A percentile compares a stretch with the other conserved stretches of the same genome.
Conservation (phyloP, 179 eudicot species). For the Heliamphora pulchella region DNA sequence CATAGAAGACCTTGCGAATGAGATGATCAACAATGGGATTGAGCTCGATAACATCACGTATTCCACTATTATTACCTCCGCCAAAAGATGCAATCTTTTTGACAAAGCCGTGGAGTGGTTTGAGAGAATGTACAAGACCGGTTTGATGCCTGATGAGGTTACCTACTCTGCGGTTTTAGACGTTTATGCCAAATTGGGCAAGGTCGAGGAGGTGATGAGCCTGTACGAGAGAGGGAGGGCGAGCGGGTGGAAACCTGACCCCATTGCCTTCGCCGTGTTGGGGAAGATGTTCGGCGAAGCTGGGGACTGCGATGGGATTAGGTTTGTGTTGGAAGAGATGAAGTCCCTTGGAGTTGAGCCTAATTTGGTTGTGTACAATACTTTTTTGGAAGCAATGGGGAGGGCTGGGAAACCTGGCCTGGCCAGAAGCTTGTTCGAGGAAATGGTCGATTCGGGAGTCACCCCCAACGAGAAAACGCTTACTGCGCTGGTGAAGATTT, state of each 20-base stretch:
- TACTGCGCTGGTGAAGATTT: constrained; percentile 73
- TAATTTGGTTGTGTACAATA: constrained; percentile 85
- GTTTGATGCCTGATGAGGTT: constrained; percentile 97
- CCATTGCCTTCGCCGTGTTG: constrained; percentile 75
- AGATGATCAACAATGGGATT: constrained; percentile 60
- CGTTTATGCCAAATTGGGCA: constrained; percentile 84
- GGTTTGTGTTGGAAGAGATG: constrained; percentile 83
- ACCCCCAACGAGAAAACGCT: constrained; percentile 72
- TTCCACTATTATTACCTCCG: constrained; percentile 89
- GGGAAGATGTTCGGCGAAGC: constrained; percentile 93
- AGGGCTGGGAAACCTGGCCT: constrained; percentile 92
- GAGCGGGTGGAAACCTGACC: constrained; percentile 91
- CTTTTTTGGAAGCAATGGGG: constrained; percentile 90
- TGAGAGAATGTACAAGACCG: constrained; percentile 94
- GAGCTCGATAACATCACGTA: constrained; percentile 86
- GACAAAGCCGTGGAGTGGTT: constrained; percentile 97
- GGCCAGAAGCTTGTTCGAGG: constrained; percentile 84
- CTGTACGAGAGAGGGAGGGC: constrained; percentile 88
- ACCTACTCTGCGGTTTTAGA: constrained; percentile 85
- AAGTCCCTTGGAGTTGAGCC: constrained; percentile 65
- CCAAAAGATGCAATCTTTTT: constrained; percentile 64
- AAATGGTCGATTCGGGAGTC: constrained; percentile 73
- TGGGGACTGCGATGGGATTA: constrained; percentile 92
- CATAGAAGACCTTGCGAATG: constrained; percentile 68
- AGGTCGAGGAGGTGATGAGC: constrained; percentile 88